A percentile compares a stretch with the other conserved stretches of the same genome.
These are phyloP conservation scores for Eucalyptus pauciflora DNA, from an alignment of 345 rosid genomes.

Conservation along the genomic window DNA sequence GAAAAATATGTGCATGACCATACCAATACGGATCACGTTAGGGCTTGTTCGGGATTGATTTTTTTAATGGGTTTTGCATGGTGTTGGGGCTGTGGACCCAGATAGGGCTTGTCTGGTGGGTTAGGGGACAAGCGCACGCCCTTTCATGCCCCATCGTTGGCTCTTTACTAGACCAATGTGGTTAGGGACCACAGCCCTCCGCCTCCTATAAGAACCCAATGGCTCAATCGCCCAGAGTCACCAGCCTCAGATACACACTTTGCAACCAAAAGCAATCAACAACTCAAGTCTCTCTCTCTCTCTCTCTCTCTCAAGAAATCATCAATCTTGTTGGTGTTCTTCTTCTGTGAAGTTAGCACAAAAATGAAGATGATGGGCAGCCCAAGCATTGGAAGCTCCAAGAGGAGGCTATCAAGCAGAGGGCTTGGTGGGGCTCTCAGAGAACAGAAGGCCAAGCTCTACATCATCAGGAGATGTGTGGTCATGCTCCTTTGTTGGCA, in stretches of 20 bases:
- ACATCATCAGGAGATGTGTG: conserved; percentile 15
- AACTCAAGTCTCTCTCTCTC: not conserved
- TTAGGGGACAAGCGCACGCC: conserved; percentile 2
- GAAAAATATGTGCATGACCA: not conserved
- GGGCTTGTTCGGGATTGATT: not conserved
- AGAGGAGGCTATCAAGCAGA: conserved; percentile 10
- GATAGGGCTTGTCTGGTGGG: not conserved
- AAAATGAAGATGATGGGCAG: conserved; percentile 1
- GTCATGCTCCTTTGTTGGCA: conserved; percentile 19
- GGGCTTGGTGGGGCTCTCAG: conserved; percentile 9
- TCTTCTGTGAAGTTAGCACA: not conserved
- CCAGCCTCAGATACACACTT: not conserved
- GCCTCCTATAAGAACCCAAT: not conserved
- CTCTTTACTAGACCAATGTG: conserved; percentile 5
- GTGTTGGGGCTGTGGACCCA: not conserved
- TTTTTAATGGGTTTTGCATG: not conserved
- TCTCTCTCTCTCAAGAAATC: not conserved
- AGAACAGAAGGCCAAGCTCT: conserved; percentile 14
- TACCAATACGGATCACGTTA: not conserved
- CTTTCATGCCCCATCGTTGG: conserved; percentile 5
- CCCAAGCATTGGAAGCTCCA: not conserved
- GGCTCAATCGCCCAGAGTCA: not conserved
- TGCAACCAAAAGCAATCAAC: not conserved
- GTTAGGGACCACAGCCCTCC: not conserved
- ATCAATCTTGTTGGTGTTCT: not conserved